These are phyloP conservation scores for Termitomyces sp. DNA, from an alignment of 768 basidiomycete genomes.

Conservation along the genomic window DNA sequence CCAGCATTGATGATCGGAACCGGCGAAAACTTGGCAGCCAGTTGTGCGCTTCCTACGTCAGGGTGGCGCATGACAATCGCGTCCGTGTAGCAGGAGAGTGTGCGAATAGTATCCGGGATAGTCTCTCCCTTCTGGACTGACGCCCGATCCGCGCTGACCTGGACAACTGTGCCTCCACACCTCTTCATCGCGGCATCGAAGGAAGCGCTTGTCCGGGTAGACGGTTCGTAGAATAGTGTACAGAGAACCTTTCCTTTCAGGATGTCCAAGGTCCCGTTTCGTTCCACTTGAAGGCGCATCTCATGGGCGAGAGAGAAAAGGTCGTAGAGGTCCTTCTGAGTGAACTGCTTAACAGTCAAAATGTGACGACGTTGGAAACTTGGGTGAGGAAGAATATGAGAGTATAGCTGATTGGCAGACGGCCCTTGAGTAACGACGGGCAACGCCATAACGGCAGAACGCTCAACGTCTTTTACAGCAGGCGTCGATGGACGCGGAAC, in stretches of 20 bases:
- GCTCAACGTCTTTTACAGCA: slow-evolving; percentile 24
- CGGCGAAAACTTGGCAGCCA: slow-evolving; percentile 94
- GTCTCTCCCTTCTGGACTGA: slow-evolving; percentile 94
- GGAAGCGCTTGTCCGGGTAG: slow-evolving; percentile 90
- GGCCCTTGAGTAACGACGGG: slow-evolving; percentile 25
- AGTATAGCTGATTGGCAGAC: slow-evolving; percentile 31
- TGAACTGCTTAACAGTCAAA: slow-evolving; percentile 91
- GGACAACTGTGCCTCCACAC: slow-evolving; percentile 93
- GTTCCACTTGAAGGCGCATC: slow-evolving; percentile 94
- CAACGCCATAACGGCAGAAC: slow-evolving; percentile 22
- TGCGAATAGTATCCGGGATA: slow-evolving; percentile 88
- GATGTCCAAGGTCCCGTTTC: slow-evolving; percentile 82
- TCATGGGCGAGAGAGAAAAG: slow-evolving; percentile 94
- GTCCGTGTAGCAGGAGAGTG: slow-evolving; percentile 92
- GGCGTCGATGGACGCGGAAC: slow-evolving; percentile 16
- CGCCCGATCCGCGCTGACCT: slow-evolving; percentile 72
- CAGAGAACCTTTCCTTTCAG: slow-evolving; percentile 88
- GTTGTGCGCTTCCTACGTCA: slow-evolving; percentile 86
- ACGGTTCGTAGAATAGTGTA: slow-evolving; percentile 94
- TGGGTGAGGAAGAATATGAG: slow-evolving; percentile 60
- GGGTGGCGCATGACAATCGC: slow-evolving; percentile 95
- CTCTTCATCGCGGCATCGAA: slow-evolving; percentile 99
- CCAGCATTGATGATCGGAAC: slow-evolving; percentile 97
- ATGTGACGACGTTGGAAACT: slow-evolving; percentile 93
- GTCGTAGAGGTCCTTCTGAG: slow-evolving; percentile 82